Evolutionary conservation across 2,329 filamentous ascomycete species (phyloP).

Genomic region (Ophiostoma sp.): DNA sequence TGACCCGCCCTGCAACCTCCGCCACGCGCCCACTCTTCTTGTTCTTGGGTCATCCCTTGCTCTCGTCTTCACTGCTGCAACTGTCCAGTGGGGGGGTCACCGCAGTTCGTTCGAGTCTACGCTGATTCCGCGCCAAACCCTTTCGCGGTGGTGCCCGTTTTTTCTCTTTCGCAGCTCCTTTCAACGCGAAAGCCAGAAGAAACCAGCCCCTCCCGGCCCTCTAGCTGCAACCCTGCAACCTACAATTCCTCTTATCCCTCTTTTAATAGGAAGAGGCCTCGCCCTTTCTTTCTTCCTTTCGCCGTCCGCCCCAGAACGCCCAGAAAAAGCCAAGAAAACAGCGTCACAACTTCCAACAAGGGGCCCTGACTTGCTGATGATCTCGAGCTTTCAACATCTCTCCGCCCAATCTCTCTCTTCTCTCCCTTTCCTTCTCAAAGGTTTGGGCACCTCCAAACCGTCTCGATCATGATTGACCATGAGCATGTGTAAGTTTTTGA

Average conservation of each 20-base stretch:
- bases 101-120: background rate
- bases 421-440: constrained; percentile 15
- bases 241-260: background rate
- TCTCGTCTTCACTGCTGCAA: background rate
- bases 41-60: background rate
- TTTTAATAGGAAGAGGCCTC: constrained; percentile 15
- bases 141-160: background rate
- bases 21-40: constrained; percentile 6
- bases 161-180: background rate
- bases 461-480: constrained; percentile 31
- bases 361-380: constrained; percentile 24
- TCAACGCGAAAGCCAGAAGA: background rate
- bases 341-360: constrained; percentile 16
- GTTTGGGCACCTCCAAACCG: constrained; percentile 29
- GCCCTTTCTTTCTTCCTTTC: constrained; percentile 23
- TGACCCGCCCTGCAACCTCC: background rate
- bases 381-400: background rate
- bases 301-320: constrained; percentile 16
- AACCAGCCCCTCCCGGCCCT: background rate
- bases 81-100: background rate
- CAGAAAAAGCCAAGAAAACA: constrained; percentile 25
- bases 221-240: background rate
- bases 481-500: constrained; percentile 30
- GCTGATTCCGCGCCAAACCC: background rate
- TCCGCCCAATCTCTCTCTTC: background rate